Percentiles rank a stretch among this genome's conserved stretches.
phyloP scores from a whole-genome alignment of 2,329 filamentous ascomycete species.

The Diplodia scrobiculata region DNA sequence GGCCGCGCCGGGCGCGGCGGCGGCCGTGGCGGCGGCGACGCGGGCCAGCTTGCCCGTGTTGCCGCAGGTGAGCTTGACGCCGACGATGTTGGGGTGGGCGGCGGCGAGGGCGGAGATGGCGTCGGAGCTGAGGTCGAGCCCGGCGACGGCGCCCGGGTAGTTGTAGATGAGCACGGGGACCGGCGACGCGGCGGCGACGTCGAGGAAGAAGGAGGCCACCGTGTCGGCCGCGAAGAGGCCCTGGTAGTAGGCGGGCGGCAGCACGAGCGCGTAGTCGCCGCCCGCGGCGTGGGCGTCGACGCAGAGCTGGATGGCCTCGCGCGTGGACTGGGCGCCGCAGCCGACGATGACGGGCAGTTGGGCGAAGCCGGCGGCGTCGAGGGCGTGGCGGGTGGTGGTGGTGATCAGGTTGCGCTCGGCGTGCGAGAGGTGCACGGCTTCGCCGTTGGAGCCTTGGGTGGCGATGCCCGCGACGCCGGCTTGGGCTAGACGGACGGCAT shows the following conservation, averaged over 20 bases:
- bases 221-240: conserved; percentile 63
- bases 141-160: conserved; percentile 65
- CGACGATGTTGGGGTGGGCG: conserved; percentile 66
- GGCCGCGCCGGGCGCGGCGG: conserved; percentile 42
- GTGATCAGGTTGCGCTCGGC: conserved; percentile 70
- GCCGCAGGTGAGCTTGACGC: conserved; percentile 69
- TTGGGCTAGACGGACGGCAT: conserved; percentile 68
- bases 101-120: conserved; percentile 60
- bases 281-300: conserved; percentile 68
- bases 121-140: conserved; percentile 66
- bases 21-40: conserved; percentile 57
- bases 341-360: conserved; percentile 74
- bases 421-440: conserved; percentile 76
- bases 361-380: conserved; percentile 66
- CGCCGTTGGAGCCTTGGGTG: conserved; percentile 79
- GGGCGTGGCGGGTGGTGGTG: conserved; percentile 66
- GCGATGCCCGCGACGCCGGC: conserved; percentile 73
- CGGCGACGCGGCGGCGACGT: conserved; percentile 64
- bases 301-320: conserved; percentile 71
- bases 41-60: conserved; percentile 69
- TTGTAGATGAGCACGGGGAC: conserved; percentile 71
- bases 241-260: conserved; percentile 77
- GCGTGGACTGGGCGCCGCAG: conserved; percentile 71
- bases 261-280: conserved; percentile 73
- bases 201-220: conserved; percentile 65